phyloP scores from a whole-genome alignment of 306 rosid genomes.

The Quercus parvula region DNA sequence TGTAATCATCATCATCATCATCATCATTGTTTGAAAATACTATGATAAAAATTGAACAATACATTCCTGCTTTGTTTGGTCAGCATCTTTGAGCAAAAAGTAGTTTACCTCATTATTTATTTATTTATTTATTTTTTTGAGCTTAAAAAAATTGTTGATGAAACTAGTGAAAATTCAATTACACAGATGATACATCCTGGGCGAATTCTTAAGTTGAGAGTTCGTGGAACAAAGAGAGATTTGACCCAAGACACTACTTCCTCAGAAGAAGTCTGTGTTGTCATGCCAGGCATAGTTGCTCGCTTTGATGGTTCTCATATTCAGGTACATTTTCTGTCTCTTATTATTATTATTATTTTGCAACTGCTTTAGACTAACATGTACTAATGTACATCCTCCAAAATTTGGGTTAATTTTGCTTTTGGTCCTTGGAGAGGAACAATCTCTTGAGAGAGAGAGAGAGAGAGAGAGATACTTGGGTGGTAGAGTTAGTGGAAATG shows the following conservation, averaged over 20 bases:
- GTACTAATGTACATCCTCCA: not conserved
- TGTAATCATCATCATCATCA: no score
- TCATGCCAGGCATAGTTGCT: slow-evolving; percentile 77
- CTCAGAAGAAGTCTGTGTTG: slow-evolving; percentile 82
- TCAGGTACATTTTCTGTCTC: slow-evolving; percentile 51
- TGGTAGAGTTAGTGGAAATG: no score
- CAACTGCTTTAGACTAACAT: not conserved
- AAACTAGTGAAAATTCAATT: slow-evolving; percentile 18
- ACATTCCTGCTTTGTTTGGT: not conserved
- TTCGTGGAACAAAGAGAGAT: slow-evolving; percentile 85
- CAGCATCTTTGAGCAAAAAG: not conserved
- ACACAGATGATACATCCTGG: slow-evolving; percentile 73
- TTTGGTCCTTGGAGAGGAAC: no score
- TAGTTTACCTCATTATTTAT: no score
- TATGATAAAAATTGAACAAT: no score
- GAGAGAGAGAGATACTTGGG: no score
- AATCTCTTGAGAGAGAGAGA: no score
- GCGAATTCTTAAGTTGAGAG: slow-evolving; percentile 70
- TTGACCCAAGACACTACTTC: slow-evolving; percentile 65
- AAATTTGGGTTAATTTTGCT: not conserved
- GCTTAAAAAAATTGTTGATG: not conserved
- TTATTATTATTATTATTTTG: not conserved
- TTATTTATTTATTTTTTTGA: not conserved
- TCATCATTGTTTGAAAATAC: no score
- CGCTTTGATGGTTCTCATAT: slow-evolving; percentile 84